A percentile compares a stretch with the other conserved stretches of the same genome.
These are phyloP conservation scores for Magnolia changhungtana DNA, from an alignment of 164 flowering plant genomes.

Conservation along the genomic window DNA sequence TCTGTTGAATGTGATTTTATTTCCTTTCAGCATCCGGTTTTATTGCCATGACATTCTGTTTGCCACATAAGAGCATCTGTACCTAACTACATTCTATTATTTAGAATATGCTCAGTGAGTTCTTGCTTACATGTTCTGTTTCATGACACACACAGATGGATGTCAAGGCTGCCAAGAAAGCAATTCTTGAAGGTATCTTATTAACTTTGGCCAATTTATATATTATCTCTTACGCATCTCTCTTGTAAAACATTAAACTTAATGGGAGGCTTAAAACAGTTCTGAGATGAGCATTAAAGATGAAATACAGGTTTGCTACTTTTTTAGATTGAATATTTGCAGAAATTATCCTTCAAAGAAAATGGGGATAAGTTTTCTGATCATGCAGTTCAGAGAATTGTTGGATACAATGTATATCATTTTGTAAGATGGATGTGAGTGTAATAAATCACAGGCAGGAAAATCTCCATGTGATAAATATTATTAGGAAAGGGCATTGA, in stretches of 20 bases:
- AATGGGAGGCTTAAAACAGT: too few species aligned
- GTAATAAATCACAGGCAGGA: background rate
- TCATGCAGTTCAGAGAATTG: background rate
- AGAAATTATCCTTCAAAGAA: background rate
- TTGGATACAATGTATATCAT: background rate
- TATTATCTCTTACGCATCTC: background rate
- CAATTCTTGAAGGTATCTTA: constrained; percentile 73
- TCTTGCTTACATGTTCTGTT: constrained; percentile 11
- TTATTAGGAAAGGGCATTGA: background rate
- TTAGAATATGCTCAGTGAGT: background rate
- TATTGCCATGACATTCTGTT: background rate
- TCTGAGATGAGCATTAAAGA: too few species aligned
- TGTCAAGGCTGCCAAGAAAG: constrained; percentile 78
- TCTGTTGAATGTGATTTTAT: background rate
- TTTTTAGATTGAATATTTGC: background rate
- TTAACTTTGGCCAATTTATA: background rate
- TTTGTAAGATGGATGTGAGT: background rate
- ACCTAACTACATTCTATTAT: background rate
- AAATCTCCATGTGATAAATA: background rate
- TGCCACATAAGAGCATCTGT: background rate
- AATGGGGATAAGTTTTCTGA: background rate
- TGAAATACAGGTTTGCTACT: background rate
- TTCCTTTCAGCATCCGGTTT: background rate
- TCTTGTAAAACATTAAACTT: too few species aligned
- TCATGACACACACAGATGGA: constrained; percentile 55